Conservation (phyloP, 805 yeast genomes). For the Wickerhamomyces pijperi region DNA sequence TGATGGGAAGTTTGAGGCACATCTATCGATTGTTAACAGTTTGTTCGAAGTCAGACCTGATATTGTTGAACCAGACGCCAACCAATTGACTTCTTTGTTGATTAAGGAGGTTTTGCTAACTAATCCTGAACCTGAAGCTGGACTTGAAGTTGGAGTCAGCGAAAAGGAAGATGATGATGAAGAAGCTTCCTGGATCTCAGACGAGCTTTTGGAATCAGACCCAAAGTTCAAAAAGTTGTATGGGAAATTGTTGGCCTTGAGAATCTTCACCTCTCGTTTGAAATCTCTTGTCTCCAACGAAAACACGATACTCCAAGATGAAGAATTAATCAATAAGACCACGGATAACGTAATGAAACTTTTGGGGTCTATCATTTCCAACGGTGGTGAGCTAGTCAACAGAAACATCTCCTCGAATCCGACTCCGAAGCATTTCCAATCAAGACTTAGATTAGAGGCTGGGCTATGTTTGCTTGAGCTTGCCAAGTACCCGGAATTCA, state of each 20-base stretch:
- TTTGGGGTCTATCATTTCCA: conserved; percentile 52
- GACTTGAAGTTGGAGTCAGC: too few relatives aligned
- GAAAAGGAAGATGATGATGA: too few relatives aligned
- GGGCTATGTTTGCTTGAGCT: conserved; percentile 56
- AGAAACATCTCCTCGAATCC: conserved; percentile 31
- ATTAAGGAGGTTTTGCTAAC: conserved; percentile 51
- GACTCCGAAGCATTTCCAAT: conserved; percentile 54
- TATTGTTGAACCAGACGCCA: conserved; percentile 38
- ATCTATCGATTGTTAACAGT: conserved; percentile 50
- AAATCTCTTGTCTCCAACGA: conserved; percentile 16
- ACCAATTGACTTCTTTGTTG: conserved; percentile 46
- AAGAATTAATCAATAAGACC: conserved; percentile 27
- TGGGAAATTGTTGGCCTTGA: conserved; percentile 42
- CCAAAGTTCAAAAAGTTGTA: conserved; percentile 23
- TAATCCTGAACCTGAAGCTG: conserved; percentile 26
- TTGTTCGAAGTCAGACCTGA: conserved; percentile 37
- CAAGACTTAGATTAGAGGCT: conserved; percentile 54
- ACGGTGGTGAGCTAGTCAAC: conserved; percentile 67
- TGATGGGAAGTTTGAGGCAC: conserved; percentile 34
- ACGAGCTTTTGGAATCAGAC: conserved; percentile 24
- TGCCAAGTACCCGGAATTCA: conserved; percentile 43
- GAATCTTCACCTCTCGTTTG: conserved; percentile 50
- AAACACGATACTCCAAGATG: conserved; percentile 20
- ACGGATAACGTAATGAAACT: conserved; percentile 60
- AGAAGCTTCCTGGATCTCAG: conserved; percentile 52